phyloP scores from a whole-genome alignment of 1,139 yeast species.

The Suhomyces chickasaworum region DNA sequence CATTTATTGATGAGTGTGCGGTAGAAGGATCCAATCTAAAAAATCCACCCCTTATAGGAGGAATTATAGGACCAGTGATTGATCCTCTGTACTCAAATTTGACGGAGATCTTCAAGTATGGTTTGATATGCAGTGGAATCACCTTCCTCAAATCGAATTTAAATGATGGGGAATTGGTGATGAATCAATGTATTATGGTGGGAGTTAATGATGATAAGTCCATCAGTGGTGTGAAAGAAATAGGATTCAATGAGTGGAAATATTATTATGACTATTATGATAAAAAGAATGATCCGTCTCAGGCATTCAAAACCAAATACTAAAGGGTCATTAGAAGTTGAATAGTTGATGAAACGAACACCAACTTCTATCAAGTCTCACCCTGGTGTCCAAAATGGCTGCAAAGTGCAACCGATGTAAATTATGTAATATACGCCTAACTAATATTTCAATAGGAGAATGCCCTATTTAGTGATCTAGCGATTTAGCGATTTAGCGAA shows the following conservation, averaged over 20 bases:
- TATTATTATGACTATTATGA: conserved; percentile 43
- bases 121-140: conserved; percentile 61
- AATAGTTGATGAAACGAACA: background rate
- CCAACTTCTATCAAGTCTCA: background rate
- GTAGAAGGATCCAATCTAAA: conserved; percentile 10
- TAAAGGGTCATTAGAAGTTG: background rate
- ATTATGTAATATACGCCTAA: conserved; percentile 3
- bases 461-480: too few relatives aligned
- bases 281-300: conserved; percentile 18
- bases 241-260: conserved; percentile 48
- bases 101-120: conserved; percentile 57
- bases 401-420: conserved; percentile 3
- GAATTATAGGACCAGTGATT: conserved; percentile 58
- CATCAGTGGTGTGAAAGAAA: conserved; percentile 40
- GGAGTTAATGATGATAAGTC: conserved; percentile 44
- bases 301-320: conserved; percentile 6
- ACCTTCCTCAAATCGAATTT: conserved; percentile 49
- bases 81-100: conserved; percentile 58
- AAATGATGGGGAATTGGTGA: conserved; percentile 27
- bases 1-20: conserved; percentile 47
- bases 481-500: too few relatives aligned
- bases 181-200: conserved; percentile 41
- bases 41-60: conserved; percentile 42
- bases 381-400: background rate
- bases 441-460: background rate